Base-by-base conservation (phyloP, 164 flowering plant species). In the Vitis cinerea region DNA sequence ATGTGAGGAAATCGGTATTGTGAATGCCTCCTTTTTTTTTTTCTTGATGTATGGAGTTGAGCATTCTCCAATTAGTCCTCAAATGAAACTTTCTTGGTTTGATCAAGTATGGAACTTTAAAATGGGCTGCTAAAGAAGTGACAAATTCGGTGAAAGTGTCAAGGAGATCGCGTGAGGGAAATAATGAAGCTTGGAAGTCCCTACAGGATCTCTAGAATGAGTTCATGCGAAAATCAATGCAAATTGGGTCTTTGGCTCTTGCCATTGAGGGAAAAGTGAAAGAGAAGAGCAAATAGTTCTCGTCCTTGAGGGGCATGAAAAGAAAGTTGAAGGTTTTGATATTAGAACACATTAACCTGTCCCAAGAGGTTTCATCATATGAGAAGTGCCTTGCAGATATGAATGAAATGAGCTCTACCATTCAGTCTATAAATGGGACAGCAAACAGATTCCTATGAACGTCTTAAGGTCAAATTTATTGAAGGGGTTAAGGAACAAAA, bases 151-250 rank as follows among this genome's bases (percentile, higher is more conserved):
- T 23, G 27, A 23, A 19, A 19, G 27, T 23, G 27, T 23, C 27
- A 23, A 23, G 27, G 27, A 23, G 27, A 23, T 23, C 27, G 27
- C 27, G 1, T 23, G 27, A 23, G 27, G 27, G 27, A 23, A 23
- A 23, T 23, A 23, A 23, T 1, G 91, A 91, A 80, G 94, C 97
- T 63, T 83, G 80, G 84, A 85, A 62, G 48, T 88, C 97, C 55
- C 72, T 95, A 56, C 70, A 80, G 51, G 94, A 88, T 56, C 96
- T 95, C 59, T 98, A 86, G 54, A 86, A 91, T 74, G 99, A 95
- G 85, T 93, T 95, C 30, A 93, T 95, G 98, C 96, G 98, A 79
- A 95, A 93, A 80, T 95, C 99, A 16, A 93, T 95, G 99, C 97
- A 93, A 71, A 98, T 95, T 75, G 97, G 97, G 16, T 95, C 98